Evolutionary conservation across 352 stramenopile genomes (phyloP), one percentile per base, ranked within the genome.

Genomic region (Globisporangium paroecandrum): DNA sequence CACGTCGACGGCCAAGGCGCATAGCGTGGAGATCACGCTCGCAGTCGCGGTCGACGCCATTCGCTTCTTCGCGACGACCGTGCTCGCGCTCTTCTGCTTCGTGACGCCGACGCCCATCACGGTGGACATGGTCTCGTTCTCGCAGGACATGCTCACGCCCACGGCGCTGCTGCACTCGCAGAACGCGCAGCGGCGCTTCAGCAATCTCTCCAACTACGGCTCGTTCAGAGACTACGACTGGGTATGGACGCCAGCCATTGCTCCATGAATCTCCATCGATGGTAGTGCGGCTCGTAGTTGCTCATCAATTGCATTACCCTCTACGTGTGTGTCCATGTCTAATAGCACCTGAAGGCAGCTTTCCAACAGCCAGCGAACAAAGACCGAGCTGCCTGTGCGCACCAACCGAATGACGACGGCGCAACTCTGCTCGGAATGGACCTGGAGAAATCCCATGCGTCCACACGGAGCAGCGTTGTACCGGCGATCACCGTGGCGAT

Each of bases 121-220:
- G 12, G 64, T 74, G 7, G 80, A 89, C 47, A 79, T 77, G 49
- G 76, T 92, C 34, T 62, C 74, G 25, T 82, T 81, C 32, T 64
- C 83, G 3, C 75, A 71, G 4, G 64, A 79, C n/a, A 47, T 88
- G 29, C 74, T 69, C 57, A 88, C 84, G 18, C 81, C 84, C n/a
- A 82, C 82, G 3, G 84, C 81, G 9, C 87, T 83, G 49, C 73
- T 92, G 8, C 75, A 85, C 43, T 85, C 84, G 47, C 59, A 62
- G 22, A 67, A 54, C 22, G 32, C 66, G 70, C 38, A 71, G 72
- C 43, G 73, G 76, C 62, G 75, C 72, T 29, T 79, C 72, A 41
- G 77, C 73, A 20, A 70, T 70, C 24, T 87, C 69, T 59, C 43
- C 58, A 66, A 76, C n/a, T 91, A 91, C 53, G 83, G 79, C 32